A percentile compares a stretch with the other conserved stretches of the same genome.
phyloP scores from a whole-genome alignment of 2,329 filamentous ascomycete species.

The Mycocentrospora acerina region DNA sequence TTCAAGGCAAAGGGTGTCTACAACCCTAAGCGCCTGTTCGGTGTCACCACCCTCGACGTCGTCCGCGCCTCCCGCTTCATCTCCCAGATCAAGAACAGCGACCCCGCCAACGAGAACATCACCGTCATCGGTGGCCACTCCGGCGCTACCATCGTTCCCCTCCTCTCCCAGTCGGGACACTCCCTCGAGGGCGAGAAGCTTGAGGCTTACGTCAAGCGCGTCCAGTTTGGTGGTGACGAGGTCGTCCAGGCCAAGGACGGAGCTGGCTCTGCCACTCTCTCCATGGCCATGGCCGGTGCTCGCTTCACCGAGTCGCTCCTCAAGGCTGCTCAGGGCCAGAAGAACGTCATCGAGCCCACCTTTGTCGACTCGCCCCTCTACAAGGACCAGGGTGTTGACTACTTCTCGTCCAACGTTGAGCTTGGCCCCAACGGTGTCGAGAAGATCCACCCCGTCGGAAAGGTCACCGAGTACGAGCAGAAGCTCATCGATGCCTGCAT shows the following conservation, averaged over 20 bases:
- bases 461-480: conserved; percentile 83
- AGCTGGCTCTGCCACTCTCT: conserved; percentile 93
- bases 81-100: conserved; percentile 85
- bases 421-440: conserved; percentile 95
- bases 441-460: conserved; percentile 86
- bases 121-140: conserved; percentile 97
- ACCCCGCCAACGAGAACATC: conserved; percentile 92
- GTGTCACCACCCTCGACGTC: conserved; percentile 98
- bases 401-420: conserved; percentile 95
- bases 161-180: conserved; percentile 93
- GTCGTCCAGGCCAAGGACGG: conserved; percentile 99
- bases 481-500: conserved; percentile 84
- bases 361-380: conserved; percentile 96
- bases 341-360: conserved; percentile 91
- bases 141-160: conserved; percentile 95
- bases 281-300: conserved; percentile 95
- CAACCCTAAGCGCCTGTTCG: conserved; percentile 98
- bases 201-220: conserved; percentile 81
- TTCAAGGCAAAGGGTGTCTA: conserved; percentile 96
- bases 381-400: conserved; percentile 97
- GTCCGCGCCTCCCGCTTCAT: conserved; percentile 98
- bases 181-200: conserved; percentile 76
- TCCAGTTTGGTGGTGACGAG: conserved; percentile 99
- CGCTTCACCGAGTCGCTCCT: conserved; percentile 87
- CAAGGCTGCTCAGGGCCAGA: conserved; percentile 88